A percentile compares a stretch with the other conserved stretches of the same genome.
Evolutionary conservation across 257 asterid genomes (phyloP).

Genomic region (Penstemon barbatus): DNA sequence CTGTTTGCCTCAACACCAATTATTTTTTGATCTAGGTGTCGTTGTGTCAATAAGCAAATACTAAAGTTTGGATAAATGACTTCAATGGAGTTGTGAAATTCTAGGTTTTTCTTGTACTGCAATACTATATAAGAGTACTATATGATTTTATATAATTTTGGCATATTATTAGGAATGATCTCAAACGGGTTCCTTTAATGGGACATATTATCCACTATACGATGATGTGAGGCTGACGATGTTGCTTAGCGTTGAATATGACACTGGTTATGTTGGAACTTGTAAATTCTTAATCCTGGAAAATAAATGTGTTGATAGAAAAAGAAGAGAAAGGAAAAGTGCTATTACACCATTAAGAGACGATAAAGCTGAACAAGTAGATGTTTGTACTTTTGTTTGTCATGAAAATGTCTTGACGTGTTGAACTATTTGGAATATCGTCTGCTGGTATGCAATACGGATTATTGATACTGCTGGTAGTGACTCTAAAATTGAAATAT

Average conservation of each 20-base stretch:
- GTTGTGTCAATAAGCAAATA: neutral
- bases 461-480: slow-evolving; percentile 22
- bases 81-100: neutral
- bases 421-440: neutral
- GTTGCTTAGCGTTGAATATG: neutral
- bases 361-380: neutral
- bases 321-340: neutral
- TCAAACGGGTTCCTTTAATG: neutral
- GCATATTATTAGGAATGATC: neutral
- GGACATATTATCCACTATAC: slow-evolving; percentile 1
- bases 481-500: neutral
- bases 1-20: neutral
- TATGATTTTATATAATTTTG: neutral
- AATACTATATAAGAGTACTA: neutral
- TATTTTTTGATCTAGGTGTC: neutral
- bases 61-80: neutral
- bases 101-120: neutral
- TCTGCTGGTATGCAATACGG: slow-evolving; percentile 17
- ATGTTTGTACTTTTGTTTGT: neutral
- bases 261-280: neutral
- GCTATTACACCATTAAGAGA: slow-evolving; percentile 15
- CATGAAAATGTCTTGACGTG: slow-evolving; percentile 10
- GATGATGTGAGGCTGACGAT: neutral
- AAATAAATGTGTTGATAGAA: neutral
- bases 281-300: neutral